Evolutionary conservation across 345 rosid species (phyloP), one percentile per base, ranked within the genome.

Genomic region (Bruguiera sexangula): DNA sequence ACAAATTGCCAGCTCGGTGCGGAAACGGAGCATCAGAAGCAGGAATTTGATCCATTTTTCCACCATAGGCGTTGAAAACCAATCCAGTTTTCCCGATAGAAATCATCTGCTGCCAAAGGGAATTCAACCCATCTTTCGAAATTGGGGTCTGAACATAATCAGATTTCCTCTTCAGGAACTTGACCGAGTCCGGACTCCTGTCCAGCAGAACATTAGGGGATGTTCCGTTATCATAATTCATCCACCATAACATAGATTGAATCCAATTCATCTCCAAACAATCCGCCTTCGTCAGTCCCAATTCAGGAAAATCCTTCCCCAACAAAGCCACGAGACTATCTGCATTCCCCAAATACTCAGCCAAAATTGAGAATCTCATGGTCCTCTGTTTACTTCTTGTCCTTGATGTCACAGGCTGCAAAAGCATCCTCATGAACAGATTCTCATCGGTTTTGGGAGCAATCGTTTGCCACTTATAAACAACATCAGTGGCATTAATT

Each of bases 141-240:
- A 92, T 86, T 16, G 80, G 83, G 0, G 68, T 73, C 36, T 43
- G 85, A 0, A 89, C 89, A 37, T 89, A 88, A 65, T 92, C 93
- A 0, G 97, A 92, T 51, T 86, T 92, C 81, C 96, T 86, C 74
- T 91, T 91, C 3, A 79, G 26, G 77, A 83, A 87, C 37, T 63
- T 43, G 1, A 86, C 82, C 0, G 73, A 19, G 60, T 85, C 69
- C 0, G 76, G 80, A 4, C 82, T 46, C 50, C 95, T 68, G 34
- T 85, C 84, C 0, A 85, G 85, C 52, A 91, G 75, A 27, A 66
- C 84, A 20, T 76, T 76, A 0, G 84, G 88, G 11, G 78, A 52
- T 3, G 81, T 77, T 0, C 80, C 85, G 46, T 36, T 62, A 5
- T 48, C 57, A 31, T 2, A 68, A 10, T 68, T 50, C 6, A 51